A percentile compares a stretch with the other conserved stretches of the same genome.
These are phyloP conservation scores for Fusarium oligoseptatum DNA, from an alignment of 2,329 filamentous ascomycete species.

Conservation along the genomic window DNA sequence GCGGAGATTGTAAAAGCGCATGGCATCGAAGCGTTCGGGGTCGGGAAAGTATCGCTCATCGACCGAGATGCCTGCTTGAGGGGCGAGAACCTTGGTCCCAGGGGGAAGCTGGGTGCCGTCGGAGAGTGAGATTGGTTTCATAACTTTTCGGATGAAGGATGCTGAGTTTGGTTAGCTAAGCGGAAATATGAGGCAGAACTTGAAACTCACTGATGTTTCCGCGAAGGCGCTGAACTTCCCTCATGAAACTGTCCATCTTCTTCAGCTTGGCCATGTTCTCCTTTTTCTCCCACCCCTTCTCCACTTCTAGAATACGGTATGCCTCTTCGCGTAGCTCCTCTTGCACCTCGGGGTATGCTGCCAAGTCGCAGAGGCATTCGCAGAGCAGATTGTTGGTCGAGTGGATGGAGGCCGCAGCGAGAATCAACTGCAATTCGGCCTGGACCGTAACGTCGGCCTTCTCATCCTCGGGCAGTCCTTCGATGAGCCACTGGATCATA, in stretches of 20 bases:
- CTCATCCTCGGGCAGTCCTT: slow-evolving; percentile 55
- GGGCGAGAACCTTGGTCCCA: slow-evolving; percentile 58
- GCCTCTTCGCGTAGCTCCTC: slow-evolving; percentile 64
- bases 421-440: slow-evolving; percentile 59
- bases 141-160: slow-evolving; percentile 61
- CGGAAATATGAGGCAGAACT: background rate
- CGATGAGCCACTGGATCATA: slow-evolving; percentile 61
- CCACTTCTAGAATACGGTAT: slow-evolving; percentile 55
- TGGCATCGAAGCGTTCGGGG: slow-evolving; percentile 60
- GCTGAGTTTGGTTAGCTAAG: slow-evolving; percentile 48
- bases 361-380: slow-evolving; percentile 65
- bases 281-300: slow-evolving; percentile 58
- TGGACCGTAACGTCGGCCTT: slow-evolving; percentile 55
- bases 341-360: slow-evolving; percentile 61
- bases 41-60: slow-evolving; percentile 57
- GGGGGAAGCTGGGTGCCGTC: slow-evolving; percentile 59
- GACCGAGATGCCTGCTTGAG: slow-evolving; percentile 57
- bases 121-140: slow-evolving; percentile 60
- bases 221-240: slow-evolving; percentile 56
- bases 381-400: slow-evolving; percentile 60
- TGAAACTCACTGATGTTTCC: slow-evolving; percentile 58
- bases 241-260: slow-evolving; percentile 65
- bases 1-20: slow-evolving; percentile 63
- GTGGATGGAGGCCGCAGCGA: slow-evolving; percentile 60
- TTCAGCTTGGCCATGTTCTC: slow-evolving; percentile 59